phyloP scores from a whole-genome alignment of 2,329 filamentous ascomycete genomes.

The Pyricularia sp. region DNA sequence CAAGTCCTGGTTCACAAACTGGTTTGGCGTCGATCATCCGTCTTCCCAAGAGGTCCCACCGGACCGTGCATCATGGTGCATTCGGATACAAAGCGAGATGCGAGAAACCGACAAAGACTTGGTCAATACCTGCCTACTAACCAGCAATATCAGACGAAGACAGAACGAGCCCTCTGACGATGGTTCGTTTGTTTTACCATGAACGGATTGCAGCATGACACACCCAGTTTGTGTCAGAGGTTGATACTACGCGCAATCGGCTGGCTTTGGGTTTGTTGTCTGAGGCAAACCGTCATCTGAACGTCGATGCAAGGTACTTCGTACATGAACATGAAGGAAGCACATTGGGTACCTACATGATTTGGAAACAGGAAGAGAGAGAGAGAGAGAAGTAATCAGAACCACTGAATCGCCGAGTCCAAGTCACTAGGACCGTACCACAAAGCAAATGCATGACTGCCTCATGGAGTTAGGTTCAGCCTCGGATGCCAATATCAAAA shows the following conservation, averaged over 20 bases:
- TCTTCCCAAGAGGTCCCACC: neutral
- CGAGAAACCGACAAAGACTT: neutral
- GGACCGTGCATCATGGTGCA: neutral
- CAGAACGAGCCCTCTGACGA: neutral
- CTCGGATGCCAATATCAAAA: no score
- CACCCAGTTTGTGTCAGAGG: neutral
- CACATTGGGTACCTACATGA: no score
- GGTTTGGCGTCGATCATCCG: neutral
- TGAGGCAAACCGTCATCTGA: neutral
- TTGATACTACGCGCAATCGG: neutral
- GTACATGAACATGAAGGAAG: neutral
- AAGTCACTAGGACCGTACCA: neutral
- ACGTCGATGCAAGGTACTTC: neutral
- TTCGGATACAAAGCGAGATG: neutral
- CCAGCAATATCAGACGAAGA: neutral
- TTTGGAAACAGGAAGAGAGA: no score
- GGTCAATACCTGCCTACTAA: neutral
- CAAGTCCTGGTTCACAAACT: neutral
- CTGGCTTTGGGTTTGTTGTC: neutral
- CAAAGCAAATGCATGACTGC: neutral
- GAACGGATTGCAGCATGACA: neutral
- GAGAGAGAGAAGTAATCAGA: no score
- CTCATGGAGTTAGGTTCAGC: no score
- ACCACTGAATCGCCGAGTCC: no score
- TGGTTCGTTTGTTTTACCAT: neutral